Conservation (phyloP, 208 protist genomes). For the Leishmania turanica region DNA sequence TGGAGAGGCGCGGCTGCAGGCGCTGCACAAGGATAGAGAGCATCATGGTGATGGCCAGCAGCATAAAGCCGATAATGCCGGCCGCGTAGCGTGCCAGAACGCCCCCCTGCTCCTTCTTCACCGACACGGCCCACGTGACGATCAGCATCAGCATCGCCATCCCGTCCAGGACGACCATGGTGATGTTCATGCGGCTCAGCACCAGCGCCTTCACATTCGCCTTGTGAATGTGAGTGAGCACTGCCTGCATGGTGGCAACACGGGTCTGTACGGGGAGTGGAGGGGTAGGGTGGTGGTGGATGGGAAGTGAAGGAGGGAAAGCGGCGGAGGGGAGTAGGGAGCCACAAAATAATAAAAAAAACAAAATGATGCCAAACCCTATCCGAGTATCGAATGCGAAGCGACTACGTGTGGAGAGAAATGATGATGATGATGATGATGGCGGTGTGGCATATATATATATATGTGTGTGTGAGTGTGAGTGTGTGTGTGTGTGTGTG, state of each 20-base stretch:
- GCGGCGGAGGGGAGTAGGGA: too few species aligned
- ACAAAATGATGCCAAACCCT: not conserved
- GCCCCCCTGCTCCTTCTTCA: constrained; percentile 50
- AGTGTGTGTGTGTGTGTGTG: too few species aligned
- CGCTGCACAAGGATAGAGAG: constrained; percentile 64
- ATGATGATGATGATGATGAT: too few species aligned
- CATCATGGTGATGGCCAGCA: constrained; percentile 56
- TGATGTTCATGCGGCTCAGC: constrained; percentile 68
- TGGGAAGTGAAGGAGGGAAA: constrained; percentile 5
- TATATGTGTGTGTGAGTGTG: too few species aligned
- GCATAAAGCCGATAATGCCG: constrained; percentile 63
- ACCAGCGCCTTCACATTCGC: constrained; percentile 80
- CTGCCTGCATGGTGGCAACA: constrained; percentile 54
- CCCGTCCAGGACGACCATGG: constrained; percentile 53
- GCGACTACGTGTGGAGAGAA: not conserved
- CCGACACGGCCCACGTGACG: constrained; percentile 58
- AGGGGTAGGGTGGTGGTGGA: not conserved
- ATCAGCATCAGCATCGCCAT: constrained; percentile 74
- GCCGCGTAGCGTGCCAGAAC: constrained; percentile 55
- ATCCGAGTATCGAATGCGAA: not conserved
- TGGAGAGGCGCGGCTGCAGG: constrained; percentile 55
- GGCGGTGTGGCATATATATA: not conserved
- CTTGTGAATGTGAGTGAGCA: constrained; percentile 64
- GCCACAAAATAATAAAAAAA: not conserved
- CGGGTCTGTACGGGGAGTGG: not conserved